Base-by-base conservation (phyloP, 2,329 filamentous ascomycete genomes). In the Pyrenophora graminea region DNA sequence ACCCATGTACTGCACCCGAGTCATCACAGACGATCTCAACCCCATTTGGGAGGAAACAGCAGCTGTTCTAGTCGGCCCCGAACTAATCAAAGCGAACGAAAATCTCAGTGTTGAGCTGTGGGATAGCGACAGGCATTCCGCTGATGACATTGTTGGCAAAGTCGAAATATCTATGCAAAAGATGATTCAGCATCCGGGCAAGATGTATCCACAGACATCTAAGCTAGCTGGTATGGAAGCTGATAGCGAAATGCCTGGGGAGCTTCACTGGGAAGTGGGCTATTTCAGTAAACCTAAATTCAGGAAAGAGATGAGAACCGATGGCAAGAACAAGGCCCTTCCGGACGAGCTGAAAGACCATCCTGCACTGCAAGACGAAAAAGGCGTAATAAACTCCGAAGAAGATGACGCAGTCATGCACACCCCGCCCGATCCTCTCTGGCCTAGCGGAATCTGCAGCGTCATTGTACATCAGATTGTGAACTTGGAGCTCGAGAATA, bases 1-100 rank as follows among this genome's bases (percentile, higher is more conserved):
- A 76, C 93, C 93, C 1, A 95, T 96, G 84, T 97, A 96, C 74
- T 97, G 92, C 74, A 97, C 94, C 1, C 86, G 94, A 40, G 92
- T 97, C 44, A 97, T 97, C 58, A 91, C 93, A 45, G 93, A 97
- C 67, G 89, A 97, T 61, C 81, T 96, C 47, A 96, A 97, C 66
- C 94, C 94, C 0, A 81, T 96, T 4, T 97, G 95, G 79, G 89
- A 94, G 66, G 94, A 97, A 74, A 89, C 85, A 1, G 86, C 90
- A 37, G 91, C 90, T 21, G 80, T 97, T 15, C 78, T 97, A 13
- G 90, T 99, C 5, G 96, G 90, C 0, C 83, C 90, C 0, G 92
- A 97, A 58, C 80, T 96, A 45, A 90, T 97, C 77, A 95, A 94
- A 74, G 93, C 89, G 0, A 88, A 97, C 58, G 94, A 99, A 75